Percentiles rank a stretch among this genome's conserved stretches.
Conservation (phyloP, 2,329 filamentous ascomycete genomes). For the Aurifilum marmelostoma region DNA sequence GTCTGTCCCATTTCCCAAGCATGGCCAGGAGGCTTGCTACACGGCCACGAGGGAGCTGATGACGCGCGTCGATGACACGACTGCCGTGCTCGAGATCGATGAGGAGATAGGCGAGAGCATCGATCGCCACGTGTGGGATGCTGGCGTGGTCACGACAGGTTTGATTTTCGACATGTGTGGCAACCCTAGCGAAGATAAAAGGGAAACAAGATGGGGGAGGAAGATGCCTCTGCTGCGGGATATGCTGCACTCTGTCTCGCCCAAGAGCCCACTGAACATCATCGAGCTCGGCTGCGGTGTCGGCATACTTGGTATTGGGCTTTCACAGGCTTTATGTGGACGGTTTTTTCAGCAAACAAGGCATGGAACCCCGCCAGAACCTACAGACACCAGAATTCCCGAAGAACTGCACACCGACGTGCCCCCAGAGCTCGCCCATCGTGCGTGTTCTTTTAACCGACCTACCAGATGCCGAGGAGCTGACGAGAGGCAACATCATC, state of each 20-base stretch:
- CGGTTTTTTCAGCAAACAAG: background rate
- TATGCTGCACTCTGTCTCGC: conserved; percentile 34
- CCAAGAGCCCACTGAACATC: conserved; percentile 42
- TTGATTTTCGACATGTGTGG: conserved; percentile 31
- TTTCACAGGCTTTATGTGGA: conserved; percentile 41
- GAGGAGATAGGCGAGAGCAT: conserved; percentile 65
- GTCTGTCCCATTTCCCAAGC: conserved; percentile 41
- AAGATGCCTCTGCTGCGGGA: conserved; percentile 36
- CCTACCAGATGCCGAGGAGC: conserved; percentile 55
- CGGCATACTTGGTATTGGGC: conserved; percentile 56
- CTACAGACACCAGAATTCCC: background rate
- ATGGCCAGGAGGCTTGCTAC: conserved; percentile 23
- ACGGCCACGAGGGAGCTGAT: conserved; percentile 40
- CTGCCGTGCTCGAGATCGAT: conserved; percentile 40
- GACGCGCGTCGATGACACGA: conserved; percentile 38
- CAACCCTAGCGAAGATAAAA: background rate
- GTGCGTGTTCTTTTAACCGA: conserved; percentile 55
- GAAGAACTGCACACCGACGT: background rate
- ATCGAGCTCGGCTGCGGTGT: conserved; percentile 62
- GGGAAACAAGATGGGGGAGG: conserved; percentile 1
- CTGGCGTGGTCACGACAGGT: conserved; percentile 51
- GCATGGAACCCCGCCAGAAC: background rate
- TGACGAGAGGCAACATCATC: conserved; percentile 52
- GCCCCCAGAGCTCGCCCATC: conserved; percentile 29
- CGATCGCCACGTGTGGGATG: conserved; percentile 63